Base-by-base conservation (phyloP, 441 rosid species). In the Arabidopsis hybrid region DNA sequence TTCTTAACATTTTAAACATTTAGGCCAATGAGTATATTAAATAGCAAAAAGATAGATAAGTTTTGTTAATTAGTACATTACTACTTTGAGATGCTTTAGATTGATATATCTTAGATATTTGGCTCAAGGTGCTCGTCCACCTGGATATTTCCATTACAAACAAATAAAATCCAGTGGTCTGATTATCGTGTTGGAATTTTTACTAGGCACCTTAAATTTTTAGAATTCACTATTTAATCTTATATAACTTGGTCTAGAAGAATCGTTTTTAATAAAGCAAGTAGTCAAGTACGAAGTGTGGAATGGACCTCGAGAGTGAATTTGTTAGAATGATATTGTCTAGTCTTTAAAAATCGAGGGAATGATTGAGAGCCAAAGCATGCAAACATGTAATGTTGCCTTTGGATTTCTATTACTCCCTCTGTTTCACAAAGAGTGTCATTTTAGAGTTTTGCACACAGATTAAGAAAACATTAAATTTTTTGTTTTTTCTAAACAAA, bases 311-410 rank as follows among this genome's bases (percentile, higher is more conserved):
- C 75, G 75, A 69, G 79, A 69, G 71, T 76, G 79, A 55, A 58
- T 55, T 46, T 69, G 71, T 49, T 56, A 10, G 47, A 69, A 69
- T 76, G 66, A 75, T 69, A 69, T 8, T 75, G 74, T 75, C 74
- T 60, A 9, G 45, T 29, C 74, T 75, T 75, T 62, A 16, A 46
- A 46, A 68, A 62, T 36, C 36, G 65, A 69, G 58, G 51, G 51
- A 75, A 75, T 75, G 74, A 75, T 75, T 69, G 49, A 32, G 39
- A 42, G 16, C 51, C 79, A 53, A 69, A 75, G 79, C 79, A 75
- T 75, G 79, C 70, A 75, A 45, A 46, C 52, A 75, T 69, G 65
- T 60, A 69, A 35, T 60, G 50, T 68, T 45, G 50, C 64, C 57
- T 67, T 67, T 60, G 34, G 5, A 14, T 51, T 40, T 17, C 53